phyloP scores from a whole-genome alignment of 2,329 filamentous ascomycete genomes.

The Xylariaceae sp. region DNA sequence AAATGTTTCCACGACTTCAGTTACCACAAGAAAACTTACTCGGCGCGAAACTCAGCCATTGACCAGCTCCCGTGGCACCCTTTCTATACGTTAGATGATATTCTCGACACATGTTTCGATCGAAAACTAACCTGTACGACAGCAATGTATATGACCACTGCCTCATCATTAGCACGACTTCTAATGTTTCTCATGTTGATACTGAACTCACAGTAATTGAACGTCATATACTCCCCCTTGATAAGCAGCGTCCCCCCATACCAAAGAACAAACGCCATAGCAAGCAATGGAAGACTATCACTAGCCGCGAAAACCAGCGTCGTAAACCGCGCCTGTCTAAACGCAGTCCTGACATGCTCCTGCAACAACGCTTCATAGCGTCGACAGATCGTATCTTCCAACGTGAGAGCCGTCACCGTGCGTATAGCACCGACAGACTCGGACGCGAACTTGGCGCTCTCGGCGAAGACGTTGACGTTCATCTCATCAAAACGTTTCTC shows the following conservation, averaged over 20 bases:
- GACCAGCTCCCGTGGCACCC: slow-evolving; percentile 59
- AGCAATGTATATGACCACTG: slow-evolving; percentile 57
- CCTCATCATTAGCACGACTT: slow-evolving; percentile 11
- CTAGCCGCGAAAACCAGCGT: slow-evolving; percentile 67
- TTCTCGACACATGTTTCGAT: not conserved
- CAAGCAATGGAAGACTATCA: slow-evolving; percentile 45
- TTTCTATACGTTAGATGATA: slow-evolving; percentile 7
- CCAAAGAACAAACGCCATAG: slow-evolving; percentile 34
- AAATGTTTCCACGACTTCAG: not conserved
- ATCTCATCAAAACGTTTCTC: slow-evolving; percentile 35
- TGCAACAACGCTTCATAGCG: slow-evolving; percentile 56
- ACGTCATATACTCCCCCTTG: slow-evolving; percentile 43
- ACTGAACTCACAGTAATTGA: slow-evolving; percentile 39
- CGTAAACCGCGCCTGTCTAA: slow-evolving; percentile 54
- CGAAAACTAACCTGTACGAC: slow-evolving; percentile 49
- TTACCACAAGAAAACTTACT: slow-evolving; percentile 31
- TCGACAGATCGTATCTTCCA: slow-evolving; percentile 59
- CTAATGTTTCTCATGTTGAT: too few species aligned
- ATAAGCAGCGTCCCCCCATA: slow-evolving; percentile 60
- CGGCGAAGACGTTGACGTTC: slow-evolving; percentile 61
- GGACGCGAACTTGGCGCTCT: slow-evolving; percentile 68
- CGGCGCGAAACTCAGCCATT: slow-evolving; percentile 62
- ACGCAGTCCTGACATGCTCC: slow-evolving; percentile 55
- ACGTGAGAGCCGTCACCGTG: slow-evolving; percentile 63
- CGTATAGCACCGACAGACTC: slow-evolving; percentile 70